A percentile compares a stretch with the other conserved stretches of the same genome.
These are phyloP conservation scores for Russula dissimulans DNA, from an alignment of 768 basidiomycete species.

Conservation along the genomic window DNA sequence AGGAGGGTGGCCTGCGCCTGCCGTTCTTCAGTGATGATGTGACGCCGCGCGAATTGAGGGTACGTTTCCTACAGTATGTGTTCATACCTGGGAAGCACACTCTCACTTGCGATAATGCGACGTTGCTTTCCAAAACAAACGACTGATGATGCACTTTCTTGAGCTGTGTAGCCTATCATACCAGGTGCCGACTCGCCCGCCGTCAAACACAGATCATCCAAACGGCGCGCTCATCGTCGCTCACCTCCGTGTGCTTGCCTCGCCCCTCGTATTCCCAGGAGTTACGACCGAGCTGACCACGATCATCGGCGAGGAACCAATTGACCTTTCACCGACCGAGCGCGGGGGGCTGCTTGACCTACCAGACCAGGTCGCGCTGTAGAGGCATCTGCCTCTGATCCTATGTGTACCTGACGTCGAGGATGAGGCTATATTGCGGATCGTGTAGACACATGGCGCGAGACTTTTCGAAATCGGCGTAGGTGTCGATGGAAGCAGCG, in stretches of 20 bases:
- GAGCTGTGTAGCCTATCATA: no score
- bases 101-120: no score
- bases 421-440: constrained; percentile 29
- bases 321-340: not conserved
- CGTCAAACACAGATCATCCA: constrained; percentile 17
- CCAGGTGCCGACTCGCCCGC: constrained; percentile 43
- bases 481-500: no score
- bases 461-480: constrained; percentile 31
- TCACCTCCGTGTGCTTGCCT: constrained; percentile 37
- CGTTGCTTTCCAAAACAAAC: no score
- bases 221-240: constrained; percentile 19
- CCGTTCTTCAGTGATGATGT: no score
- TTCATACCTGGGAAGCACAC: no score
- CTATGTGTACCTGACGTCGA: constrained; percentile 27
- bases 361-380: not conserved
- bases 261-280: constrained; percentile 23
- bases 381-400: constrained; percentile 26
- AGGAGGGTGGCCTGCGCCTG: no score
- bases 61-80: no score
- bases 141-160: no score
- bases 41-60: no score
- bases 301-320: constrained; percentile 14
- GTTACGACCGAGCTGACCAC: constrained; percentile 36
- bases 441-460: constrained; percentile 25
- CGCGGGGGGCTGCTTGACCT: constrained; percentile 14